Conservation (phyloP, 306 rosid genomes). For the Quercus cerris region DNA sequence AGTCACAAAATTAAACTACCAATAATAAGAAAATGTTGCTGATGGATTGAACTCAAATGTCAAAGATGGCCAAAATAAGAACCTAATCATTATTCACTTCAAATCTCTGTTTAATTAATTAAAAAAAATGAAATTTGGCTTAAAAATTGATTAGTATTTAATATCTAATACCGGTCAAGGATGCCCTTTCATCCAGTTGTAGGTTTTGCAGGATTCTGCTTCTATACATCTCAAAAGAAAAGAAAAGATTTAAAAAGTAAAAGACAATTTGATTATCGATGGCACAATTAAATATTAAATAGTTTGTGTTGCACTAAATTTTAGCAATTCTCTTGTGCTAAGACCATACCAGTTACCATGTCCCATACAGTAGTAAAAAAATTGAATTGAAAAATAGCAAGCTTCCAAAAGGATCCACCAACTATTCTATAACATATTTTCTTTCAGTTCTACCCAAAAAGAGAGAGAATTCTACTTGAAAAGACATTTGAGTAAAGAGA, state of each 20-base stretch:
- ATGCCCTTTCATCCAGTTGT: no score
- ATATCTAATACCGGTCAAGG: no score
- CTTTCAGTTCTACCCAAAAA: slow-evolving; percentile 1
- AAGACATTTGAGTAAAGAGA: not conserved
- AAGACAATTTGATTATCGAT: no score
- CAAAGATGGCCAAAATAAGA: not conserved
- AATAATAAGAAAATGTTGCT: no score
- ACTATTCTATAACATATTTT: not conserved
- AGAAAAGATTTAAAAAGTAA: no score
- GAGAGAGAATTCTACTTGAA: not conserved
- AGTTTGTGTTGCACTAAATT: not conserved
- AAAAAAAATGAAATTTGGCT: not conserved
- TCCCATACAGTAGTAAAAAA: not conserved
- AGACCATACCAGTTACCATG: not conserved
- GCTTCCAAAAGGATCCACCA: not conserved
- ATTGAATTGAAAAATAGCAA: not conserved
- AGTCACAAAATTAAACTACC: no score
- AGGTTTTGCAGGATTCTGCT: no score
- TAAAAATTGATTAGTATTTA: not conserved
- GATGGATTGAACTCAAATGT: not conserved
- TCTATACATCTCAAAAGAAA: no score
- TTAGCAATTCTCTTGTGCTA: no score
- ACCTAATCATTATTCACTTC: not conserved
- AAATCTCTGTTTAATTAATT: not conserved
- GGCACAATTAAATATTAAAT: no score